Percentiles rank a stretch among this genome's conserved stretches.
phyloP scores from a whole-genome alignment of 1,284 basidiomycete species.

The Heterobasidion parviporum region DNA sequence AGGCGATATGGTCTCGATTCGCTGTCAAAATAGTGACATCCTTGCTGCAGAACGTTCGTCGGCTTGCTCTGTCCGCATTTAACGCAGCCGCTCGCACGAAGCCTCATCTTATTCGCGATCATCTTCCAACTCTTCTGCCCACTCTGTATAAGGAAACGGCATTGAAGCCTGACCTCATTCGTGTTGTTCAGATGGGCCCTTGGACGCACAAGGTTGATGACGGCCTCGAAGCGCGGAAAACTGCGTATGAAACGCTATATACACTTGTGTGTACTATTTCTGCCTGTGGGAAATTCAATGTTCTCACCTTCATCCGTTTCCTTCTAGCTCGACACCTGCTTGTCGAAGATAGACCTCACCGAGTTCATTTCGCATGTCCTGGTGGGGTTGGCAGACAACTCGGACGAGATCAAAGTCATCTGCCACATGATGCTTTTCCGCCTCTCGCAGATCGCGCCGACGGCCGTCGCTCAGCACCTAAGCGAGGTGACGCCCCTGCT shows the following conservation, averaged over 20 bases:
- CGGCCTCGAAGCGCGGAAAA: slow-evolving; percentile 89
- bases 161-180: slow-evolving; percentile 76
- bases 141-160: slow-evolving; percentile 81
- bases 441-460: slow-evolving; percentile 78
- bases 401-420: slow-evolving; percentile 95
- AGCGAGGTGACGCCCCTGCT: slow-evolving; percentile 82
- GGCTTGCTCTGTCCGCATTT: slow-evolving; percentile 79
- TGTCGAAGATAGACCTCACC: slow-evolving; percentile 78
- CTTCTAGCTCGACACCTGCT: slow-evolving; percentile 78
- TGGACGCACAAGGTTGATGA: slow-evolving; percentile 96
- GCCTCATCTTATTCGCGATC: slow-evolving; percentile 83
- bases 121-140: slow-evolving; percentile 72
- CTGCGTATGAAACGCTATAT: slow-evolving; percentile 96
- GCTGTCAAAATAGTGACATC: slow-evolving; percentile 1
- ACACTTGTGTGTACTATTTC: slow-evolving; percentile 58
- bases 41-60: slow-evolving; percentile 65
- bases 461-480: slow-evolving; percentile 74
- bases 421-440: slow-evolving; percentile 94
- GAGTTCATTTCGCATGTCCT: slow-evolving; percentile 81
- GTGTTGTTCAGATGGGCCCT: slow-evolving; percentile 96
- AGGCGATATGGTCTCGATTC: slow-evolving; percentile 16
- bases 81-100: slow-evolving; percentile 95
- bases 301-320: not conserved
- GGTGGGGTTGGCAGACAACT: slow-evolving; percentile 80
- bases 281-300: not conserved